Evolutionary conservation across 345 rosid species (phyloP), one percentile per base, ranked within the genome.

Genomic region (Trapa bicornis): DNA sequence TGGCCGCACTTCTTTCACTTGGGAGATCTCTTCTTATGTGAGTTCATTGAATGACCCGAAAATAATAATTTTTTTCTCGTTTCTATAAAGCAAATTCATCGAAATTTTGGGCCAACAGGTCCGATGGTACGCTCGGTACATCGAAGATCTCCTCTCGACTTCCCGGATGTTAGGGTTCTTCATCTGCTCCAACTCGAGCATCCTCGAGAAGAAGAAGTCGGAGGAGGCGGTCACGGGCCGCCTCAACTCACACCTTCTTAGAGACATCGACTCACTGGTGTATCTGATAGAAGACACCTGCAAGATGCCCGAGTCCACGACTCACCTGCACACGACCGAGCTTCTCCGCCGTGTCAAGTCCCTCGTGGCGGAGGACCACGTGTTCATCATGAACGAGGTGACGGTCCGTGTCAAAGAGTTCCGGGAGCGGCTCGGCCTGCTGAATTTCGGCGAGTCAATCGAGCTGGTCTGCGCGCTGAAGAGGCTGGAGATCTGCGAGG

Each of bases 21-120:
- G 98, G 96, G 93, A 92, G 64, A 83, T 89, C 45, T 89, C 96
- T 63, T 84, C 88, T 13, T 89, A 93, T 96, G 67, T 65, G 36
- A 65, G 67, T 64, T 39, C 47, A 7, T 17, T 54, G 33, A 54
- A 6, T 29, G 14, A 58, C 11, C 35, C 15, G 6, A 61, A 4
- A 16, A 3, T 5, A 38, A 64, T 64, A 47, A 39, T 0, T 41
- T 9, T 9, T 22, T 38, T 63, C 16, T 22, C 10, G 39, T 38
- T 16, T 37, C 47, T 11, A 9, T 22, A 33, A 22, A 37, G 47
- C 33, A 33, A 64, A 15, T 43, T 39, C 33, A 37, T 29, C 3
- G 12, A 43, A 64, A 32, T 5, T n/a, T 22, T 65, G 12, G 16
- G 52, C 32, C 35, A 10, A 29, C 53, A 65, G 67, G 86, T 88